Percentiles rank a stretch among this genome's conserved stretches.
These are phyloP conservation scores for Mucor sp. DNA, from an alignment of 371 early-diverging fungal species.

Conservation along the genomic window DNA sequence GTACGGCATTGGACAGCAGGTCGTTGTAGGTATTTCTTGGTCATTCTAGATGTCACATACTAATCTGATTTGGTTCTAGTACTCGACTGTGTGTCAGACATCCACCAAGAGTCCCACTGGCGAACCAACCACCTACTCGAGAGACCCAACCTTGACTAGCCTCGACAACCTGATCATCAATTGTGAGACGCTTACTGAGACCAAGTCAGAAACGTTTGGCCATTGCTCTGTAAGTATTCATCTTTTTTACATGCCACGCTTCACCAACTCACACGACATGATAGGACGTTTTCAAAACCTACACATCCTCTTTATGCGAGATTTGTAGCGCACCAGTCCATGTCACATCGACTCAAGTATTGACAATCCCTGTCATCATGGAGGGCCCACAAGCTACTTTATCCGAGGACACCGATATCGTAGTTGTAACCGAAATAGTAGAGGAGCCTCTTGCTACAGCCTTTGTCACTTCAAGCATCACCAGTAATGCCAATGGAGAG, in stretches of 20 bases:
- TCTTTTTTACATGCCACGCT: too few species aligned
- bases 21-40: background rate
- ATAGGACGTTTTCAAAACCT: constrained; percentile 8
- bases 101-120: background rate
- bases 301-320: background rate
- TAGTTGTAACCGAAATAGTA: background rate
- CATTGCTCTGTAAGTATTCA: constrained; percentile 10
- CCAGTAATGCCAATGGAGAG: background rate
- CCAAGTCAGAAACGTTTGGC: background rate
- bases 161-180: background rate
- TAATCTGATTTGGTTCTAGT: background rate
- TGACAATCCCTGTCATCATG: background rate
- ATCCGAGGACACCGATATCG: background rate
- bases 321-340: constrained; percentile 5
- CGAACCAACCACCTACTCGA: background rate
- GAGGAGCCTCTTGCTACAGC: background rate
- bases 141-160: background rate
- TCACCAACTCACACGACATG: background rate
- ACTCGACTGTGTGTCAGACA: background rate
- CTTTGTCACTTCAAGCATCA: background rate
- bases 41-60: background rate
- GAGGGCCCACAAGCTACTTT: background rate
- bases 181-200: background rate
- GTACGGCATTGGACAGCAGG: background rate
- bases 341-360: constrained; percentile 2